Conservation (phyloP, 208 protist species). For the Trypanosomatidae sp. region DNA sequence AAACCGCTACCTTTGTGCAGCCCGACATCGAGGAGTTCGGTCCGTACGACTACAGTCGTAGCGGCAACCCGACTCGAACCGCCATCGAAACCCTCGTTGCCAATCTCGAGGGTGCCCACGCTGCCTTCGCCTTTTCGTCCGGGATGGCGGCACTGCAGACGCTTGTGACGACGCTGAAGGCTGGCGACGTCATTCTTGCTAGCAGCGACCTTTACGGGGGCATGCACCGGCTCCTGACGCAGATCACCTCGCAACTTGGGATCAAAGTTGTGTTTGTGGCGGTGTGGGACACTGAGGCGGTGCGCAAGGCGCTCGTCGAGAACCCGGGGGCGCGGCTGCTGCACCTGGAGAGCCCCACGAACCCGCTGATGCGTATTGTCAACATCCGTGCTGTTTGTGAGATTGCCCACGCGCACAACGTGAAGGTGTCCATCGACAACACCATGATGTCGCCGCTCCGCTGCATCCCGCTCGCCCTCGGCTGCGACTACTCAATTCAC, state of each 20-base stretch:
- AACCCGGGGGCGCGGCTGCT: constrained; percentile 73
- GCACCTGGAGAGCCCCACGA: constrained; percentile 96
- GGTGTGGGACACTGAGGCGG: constrained; percentile 66
- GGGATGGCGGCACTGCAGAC: constrained; percentile 89
- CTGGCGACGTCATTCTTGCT: constrained; percentile 77
- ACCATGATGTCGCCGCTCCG: constrained; percentile 97
- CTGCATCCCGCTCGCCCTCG: constrained; percentile 92
- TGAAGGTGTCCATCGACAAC: constrained; percentile 94
- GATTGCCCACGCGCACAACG: constrained; percentile 63
- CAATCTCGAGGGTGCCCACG: constrained; percentile 89
- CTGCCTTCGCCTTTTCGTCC: constrained; percentile 86
- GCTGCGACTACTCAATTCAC: constrained; percentile 96
- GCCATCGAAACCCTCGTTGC: constrained; percentile 91
- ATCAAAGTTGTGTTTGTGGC: constrained; percentile 90
- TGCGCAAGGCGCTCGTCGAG: constrained; percentile 45
- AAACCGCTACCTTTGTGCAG: constrained; percentile 92
- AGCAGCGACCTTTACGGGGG: constrained; percentile 95
- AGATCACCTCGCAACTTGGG: constrained; percentile 61
- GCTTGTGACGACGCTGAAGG: constrained; percentile 73
- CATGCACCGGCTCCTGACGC: constrained; percentile 91
- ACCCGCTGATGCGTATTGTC: constrained; percentile 92
- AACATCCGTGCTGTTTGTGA: constrained; percentile 87
- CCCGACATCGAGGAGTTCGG: constrained; percentile 77
- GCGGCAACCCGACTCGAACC: constrained; percentile 94
- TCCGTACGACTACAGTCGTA: constrained; percentile 93